These are phyloP conservation scores for Trichoderma sp. DNA, from an alignment of 2,329 filamentous ascomycete species.

Conservation along the genomic window DNA sequence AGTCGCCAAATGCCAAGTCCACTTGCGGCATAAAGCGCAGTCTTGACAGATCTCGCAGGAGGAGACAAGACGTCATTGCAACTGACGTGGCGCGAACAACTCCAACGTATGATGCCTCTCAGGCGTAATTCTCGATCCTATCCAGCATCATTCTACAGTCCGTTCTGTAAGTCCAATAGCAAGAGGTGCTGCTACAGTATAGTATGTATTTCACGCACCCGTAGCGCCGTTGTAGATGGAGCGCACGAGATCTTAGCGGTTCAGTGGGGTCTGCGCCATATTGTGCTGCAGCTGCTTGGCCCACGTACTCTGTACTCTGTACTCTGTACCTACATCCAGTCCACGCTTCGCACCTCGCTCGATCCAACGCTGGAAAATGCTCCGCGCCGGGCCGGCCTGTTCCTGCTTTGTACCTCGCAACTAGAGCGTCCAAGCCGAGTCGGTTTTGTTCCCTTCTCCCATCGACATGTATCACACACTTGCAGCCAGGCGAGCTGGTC, in stretches of 20 bases:
- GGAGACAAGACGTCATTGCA: slow-evolving; percentile 18
- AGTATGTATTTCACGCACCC: background rate
- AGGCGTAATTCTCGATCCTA: background rate
- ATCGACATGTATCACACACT: slow-evolving; percentile 27
- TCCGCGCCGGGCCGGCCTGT: slow-evolving; percentile 21
- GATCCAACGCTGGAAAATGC: background rate
- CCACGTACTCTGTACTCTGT: no score
- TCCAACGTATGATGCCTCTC: slow-evolving; percentile 17
- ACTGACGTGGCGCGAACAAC: background rate
- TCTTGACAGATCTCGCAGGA: background rate
- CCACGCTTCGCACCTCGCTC: background rate
- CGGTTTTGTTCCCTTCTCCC: slow-evolving; percentile 20
- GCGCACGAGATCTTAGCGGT: background rate
- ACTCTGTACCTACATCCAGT: background rate
- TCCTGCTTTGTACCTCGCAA: slow-evolving; percentile 23
- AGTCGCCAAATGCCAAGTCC: background rate
- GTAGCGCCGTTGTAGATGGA: background rate
- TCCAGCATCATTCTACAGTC: background rate
- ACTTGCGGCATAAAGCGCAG: slow-evolving; percentile 21
- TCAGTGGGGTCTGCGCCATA: slow-evolving; percentile 26
- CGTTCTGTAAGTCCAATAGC: background rate
- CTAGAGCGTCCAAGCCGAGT: slow-evolving; percentile 9
- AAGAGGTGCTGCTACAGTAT: no score
- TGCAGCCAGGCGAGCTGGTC: slow-evolving; percentile 23
- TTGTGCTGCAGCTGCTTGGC: background rate